Evolutionary conservation across 805 yeast genomes (phyloP).

Genomic region (Starmera quercuum): DNA sequence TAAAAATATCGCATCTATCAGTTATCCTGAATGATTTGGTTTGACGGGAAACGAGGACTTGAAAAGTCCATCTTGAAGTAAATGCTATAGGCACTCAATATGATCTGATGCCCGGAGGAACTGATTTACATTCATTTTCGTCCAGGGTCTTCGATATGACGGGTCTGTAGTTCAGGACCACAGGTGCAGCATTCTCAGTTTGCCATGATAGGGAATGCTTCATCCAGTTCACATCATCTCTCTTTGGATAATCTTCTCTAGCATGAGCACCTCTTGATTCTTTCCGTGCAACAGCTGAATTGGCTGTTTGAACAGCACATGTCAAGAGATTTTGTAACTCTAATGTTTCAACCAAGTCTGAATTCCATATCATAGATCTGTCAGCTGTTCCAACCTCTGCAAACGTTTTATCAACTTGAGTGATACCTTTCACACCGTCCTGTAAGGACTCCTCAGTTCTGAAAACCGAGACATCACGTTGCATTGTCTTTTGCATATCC

Average conservation of each 20-base stretch:
- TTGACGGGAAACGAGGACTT: too few relatives aligned
- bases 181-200: slow-evolving; percentile 57
- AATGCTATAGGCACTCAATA: too few relatives aligned
- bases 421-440: slow-evolving; percentile 79
- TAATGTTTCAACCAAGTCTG: slow-evolving; percentile 91
- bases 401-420: slow-evolving; percentile 66
- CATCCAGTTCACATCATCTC: slow-evolving; percentile 97
- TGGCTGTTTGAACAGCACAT: slow-evolving; percentile 94
- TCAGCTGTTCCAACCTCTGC: slow-evolving; percentile 79
- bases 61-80: too few relatives aligned
- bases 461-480: slow-evolving; percentile 93
- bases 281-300: slow-evolving; percentile 87
- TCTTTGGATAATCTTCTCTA: slow-evolving; percentile 92
- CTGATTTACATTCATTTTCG: slow-evolving; percentile 86
- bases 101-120: slow-evolving; percentile 95
- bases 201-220: slow-evolving; percentile 96
- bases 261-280: slow-evolving; percentile 99
- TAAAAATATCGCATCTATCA: too few relatives aligned
- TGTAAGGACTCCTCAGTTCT: slow-evolving; percentile 89
- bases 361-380: slow-evolving; percentile 98
- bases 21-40: too few relatives aligned
- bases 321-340: slow-evolving; percentile 95
- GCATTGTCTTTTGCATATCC: slow-evolving; percentile 95
- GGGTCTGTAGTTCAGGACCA: slow-evolving; percentile 73
- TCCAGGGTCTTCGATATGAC: slow-evolving; percentile 83